Base-by-base conservation (phyloP, 2,329 filamentous ascomycete species). In the Coniosporium tulheliwenetii region DNA sequence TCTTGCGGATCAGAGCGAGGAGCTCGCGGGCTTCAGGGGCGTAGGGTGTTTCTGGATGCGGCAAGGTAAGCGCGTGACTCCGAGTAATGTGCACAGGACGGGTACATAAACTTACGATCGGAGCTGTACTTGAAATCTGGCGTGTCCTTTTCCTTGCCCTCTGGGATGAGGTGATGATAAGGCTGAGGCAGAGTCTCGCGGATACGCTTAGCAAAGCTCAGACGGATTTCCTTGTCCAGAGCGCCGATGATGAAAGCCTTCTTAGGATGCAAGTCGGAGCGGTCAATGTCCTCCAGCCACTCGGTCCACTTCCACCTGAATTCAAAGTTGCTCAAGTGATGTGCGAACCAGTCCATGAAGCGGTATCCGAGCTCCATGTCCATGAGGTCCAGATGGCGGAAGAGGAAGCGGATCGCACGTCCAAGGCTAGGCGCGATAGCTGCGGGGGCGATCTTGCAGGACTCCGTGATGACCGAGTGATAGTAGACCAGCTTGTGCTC, bases 291-390 rank as follows among this genome's bases (percentile, higher is more conserved):
- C 12, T 87, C 85, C 38, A 83, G 73, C 91, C 91, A 98, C 64
- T 98, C 91, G 12, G 82, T 80, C 91, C 91, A 98, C 63, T 96
- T 96, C 91, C 91, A 98, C 8, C 91, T 91, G 58, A 96, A 98
- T 40, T 93, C 91, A 57, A 98, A 98, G 65, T 98, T 98, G 64
- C 87, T 95, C 49, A 98, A 66, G 65, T 98, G 91, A 59, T 98
- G 91, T 13, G 89, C 76, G 56, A 98, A 98, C 91, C 91, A 98
- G 58, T 96, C 89, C 56, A 94, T 70, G 63, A 96, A 96, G 19
- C 91, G 77, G 53, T 87, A 81, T 42, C 70, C 73, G 36, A 98
- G 66, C 61, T 96, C 87, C 38, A 95, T 68, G 54, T 98, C 91
- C 68, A 96, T 78, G 2, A 72, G 74, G 44, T 85, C 79, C 8